Conservation (phyloP, 352 stramenopile genomes). For the Globisporangium rhizosaccharum region DNA sequence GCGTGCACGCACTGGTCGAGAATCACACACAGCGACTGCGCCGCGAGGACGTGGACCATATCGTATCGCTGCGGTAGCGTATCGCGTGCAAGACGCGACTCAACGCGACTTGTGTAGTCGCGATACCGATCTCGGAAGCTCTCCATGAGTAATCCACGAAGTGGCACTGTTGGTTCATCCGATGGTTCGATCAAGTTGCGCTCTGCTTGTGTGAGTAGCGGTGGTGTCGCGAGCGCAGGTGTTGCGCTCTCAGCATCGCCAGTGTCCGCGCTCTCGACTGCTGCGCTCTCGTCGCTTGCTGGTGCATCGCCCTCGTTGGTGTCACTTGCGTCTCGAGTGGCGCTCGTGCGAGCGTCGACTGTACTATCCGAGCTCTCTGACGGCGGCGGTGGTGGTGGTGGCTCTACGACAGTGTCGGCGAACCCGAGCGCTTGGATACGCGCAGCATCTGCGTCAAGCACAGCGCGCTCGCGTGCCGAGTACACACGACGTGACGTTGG, state of each 20-base stretch:
- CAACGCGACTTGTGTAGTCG: conserved; percentile 23
- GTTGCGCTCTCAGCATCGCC: conserved; percentile 8
- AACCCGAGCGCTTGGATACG: conserved; percentile 22
- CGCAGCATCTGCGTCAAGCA: conserved; percentile 18
- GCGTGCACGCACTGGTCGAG: conserved; percentile 50
- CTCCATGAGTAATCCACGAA: conserved; percentile 21
- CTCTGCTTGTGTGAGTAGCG: conserved; percentile 19
- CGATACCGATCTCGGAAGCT: conserved; percentile 28
- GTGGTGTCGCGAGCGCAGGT: not conserved
- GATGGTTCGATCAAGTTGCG: conserved; percentile 32
- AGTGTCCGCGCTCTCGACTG: conserved; percentile 5
- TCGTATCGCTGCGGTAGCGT: conserved; percentile 15
- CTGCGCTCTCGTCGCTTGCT: not conserved
- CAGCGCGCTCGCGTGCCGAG: conserved; percentile 47
- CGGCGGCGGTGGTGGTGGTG: not conserved
- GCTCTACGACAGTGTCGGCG: conserved; percentile 17
- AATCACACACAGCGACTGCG: conserved; percentile 40
- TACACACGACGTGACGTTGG: conserved; percentile 37
- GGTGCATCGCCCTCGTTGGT: not conserved
- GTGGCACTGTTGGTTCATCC: conserved; percentile 27
- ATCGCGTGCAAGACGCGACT: conserved; percentile 5
- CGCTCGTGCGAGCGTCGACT: not conserved
- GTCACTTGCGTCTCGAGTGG: not conserved
- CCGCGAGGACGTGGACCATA: conserved; percentile 36
- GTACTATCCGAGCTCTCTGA: not conserved